phyloP scores from a whole-genome alignment of 257 asterid genomes.

The Dorcoceras hygrometricum region DNA sequence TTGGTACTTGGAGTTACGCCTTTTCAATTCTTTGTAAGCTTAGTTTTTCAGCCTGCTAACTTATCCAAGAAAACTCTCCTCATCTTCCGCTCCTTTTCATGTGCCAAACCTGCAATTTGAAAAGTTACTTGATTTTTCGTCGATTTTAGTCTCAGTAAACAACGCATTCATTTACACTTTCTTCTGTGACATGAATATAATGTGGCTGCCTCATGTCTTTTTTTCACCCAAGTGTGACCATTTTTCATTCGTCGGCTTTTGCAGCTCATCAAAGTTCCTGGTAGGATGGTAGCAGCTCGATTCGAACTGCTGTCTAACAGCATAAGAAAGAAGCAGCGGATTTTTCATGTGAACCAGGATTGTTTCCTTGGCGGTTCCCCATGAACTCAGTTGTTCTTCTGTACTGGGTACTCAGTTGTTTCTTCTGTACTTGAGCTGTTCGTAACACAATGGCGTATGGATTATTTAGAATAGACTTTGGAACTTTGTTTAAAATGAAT shows the following conservation, averaged over 20 bases:
- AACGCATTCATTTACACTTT: not conserved
- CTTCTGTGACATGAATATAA: not conserved
- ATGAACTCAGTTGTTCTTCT: not conserved
- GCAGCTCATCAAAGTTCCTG: not conserved
- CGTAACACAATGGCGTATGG: not conserved
- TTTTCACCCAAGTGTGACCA: not conserved
- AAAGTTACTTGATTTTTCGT: too few relatives aligned
- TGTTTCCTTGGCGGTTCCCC: not conserved
- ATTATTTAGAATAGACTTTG: not conserved
- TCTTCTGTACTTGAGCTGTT: not conserved
- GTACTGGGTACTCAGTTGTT: not conserved
- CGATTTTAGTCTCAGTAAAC: not conserved
- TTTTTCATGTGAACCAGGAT: not conserved
- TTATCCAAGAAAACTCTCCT: too few relatives aligned
- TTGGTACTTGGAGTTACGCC: too few relatives aligned
- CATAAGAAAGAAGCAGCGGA: not conserved
- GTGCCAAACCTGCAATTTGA: too few relatives aligned
- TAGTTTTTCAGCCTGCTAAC: too few relatives aligned
- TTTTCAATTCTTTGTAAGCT: too few relatives aligned
- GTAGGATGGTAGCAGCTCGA: not conserved
- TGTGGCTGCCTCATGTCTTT: not conserved
- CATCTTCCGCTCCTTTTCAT: too few relatives aligned
- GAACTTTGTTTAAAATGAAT: not conserved
- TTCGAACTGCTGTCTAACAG: not conserved
- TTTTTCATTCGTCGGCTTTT: too few relatives aligned